A percentile compares a stretch with the other conserved stretches of the same genome.
Evolutionary conservation across 2,329 filamentous ascomycete genomes (phyloP).

Genomic region (Xylariaceae sp.): DNA sequence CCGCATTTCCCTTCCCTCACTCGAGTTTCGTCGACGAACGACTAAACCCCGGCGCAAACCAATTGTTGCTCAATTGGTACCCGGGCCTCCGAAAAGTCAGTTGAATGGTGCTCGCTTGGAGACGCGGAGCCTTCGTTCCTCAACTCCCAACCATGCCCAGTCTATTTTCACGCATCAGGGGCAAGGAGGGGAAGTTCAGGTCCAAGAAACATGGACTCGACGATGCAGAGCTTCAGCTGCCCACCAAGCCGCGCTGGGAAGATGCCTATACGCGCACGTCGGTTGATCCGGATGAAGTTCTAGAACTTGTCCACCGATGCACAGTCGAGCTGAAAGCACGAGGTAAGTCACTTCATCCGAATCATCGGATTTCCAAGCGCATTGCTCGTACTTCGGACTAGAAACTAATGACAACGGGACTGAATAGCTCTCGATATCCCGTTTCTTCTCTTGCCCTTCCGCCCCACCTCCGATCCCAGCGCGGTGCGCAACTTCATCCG

Average conservation of each 20-base stretch:
- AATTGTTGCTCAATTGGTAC: slow-evolving; percentile 8
- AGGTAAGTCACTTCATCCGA: slow-evolving; percentile 52
- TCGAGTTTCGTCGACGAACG: slow-evolving; percentile 20
- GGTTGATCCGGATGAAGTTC: slow-evolving; percentile 84
- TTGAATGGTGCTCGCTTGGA: slow-evolving; percentile 13
- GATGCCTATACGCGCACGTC: slow-evolving; percentile 80
- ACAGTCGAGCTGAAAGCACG: slow-evolving; percentile 88
- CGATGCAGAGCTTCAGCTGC: slow-evolving; percentile 47
- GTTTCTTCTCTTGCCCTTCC: slow-evolving; percentile 89
- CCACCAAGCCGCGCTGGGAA: slow-evolving; percentile 73
- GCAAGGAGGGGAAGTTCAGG: slow-evolving; percentile 62
- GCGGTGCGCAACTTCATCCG: slow-evolving; percentile 87
- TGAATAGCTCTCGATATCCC: slow-evolving; percentile 79
- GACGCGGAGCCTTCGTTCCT: slow-evolving; percentile 10
- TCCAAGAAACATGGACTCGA: slow-evolving; percentile 59
- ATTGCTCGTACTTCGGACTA: slow-evolving; percentile 1
- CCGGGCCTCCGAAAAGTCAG: slow-evolving; percentile 10
- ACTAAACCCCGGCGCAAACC: slow-evolving; percentile 8
- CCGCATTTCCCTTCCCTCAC: slow-evolving; percentile 6
- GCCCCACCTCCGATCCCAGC: slow-evolving; percentile 86
- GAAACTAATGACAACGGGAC: slow-evolving; percentile 12
- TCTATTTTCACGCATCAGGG: slow-evolving; percentile 63
- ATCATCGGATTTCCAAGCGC: neutral
- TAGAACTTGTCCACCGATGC: slow-evolving; percentile 78
- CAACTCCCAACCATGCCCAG: slow-evolving; percentile 45